These are phyloP conservation scores for Paecilomyces formosus DNA, from an alignment of 2,329 filamentous ascomycete genomes.

Conservation along the genomic window DNA sequence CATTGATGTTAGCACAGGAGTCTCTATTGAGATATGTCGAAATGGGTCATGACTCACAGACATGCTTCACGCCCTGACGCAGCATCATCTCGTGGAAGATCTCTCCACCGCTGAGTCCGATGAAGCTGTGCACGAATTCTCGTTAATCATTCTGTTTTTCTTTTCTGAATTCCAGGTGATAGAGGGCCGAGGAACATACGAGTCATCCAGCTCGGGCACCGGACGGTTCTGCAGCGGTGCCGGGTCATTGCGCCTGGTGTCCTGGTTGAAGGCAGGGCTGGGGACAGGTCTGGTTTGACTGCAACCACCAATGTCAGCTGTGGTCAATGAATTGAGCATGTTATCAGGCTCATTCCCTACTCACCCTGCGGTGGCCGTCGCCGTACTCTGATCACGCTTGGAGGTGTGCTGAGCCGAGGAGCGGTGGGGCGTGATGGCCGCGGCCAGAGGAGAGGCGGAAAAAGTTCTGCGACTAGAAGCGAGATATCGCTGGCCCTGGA, in stretches of 20 bases:
- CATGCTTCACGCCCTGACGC: slow-evolving; percentile 80
- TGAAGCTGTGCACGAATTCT: slow-evolving; percentile 53
- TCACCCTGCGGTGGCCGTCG: slow-evolving; percentile 47
- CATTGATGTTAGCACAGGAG: not conserved
- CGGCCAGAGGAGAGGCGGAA: slow-evolving; percentile 37
- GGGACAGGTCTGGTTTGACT: slow-evolving; percentile 54
- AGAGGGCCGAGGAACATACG: slow-evolving; percentile 49
- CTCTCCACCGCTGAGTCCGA: slow-evolving; percentile 89
- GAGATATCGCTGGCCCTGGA: slow-evolving; percentile 36
- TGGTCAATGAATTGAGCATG: not conserved
- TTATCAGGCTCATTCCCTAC: slow-evolving; percentile 21
- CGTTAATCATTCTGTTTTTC: slow-evolving; percentile 3
- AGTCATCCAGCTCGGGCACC: slow-evolving; percentile 66
- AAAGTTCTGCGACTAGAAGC: slow-evolving; percentile 32
- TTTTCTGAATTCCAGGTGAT: not conserved
- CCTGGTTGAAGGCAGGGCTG: slow-evolving; percentile 53
- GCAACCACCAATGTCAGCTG: not conserved
- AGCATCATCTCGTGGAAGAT: slow-evolving; percentile 99
- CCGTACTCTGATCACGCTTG: slow-evolving; percentile 42
- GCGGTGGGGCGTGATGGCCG: slow-evolving; percentile 41
- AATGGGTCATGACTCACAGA: slow-evolving; percentile 59
- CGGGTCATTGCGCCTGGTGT: slow-evolving; percentile 53
- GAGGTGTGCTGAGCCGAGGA: slow-evolving; percentile 27
- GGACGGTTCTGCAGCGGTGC: slow-evolving; percentile 59
- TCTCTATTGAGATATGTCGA: not conserved